These are phyloP conservation scores for Clarireedia hainanense DNA, from an alignment of 2,329 filamentous ascomycete genomes.

Conservation along the genomic window DNA sequence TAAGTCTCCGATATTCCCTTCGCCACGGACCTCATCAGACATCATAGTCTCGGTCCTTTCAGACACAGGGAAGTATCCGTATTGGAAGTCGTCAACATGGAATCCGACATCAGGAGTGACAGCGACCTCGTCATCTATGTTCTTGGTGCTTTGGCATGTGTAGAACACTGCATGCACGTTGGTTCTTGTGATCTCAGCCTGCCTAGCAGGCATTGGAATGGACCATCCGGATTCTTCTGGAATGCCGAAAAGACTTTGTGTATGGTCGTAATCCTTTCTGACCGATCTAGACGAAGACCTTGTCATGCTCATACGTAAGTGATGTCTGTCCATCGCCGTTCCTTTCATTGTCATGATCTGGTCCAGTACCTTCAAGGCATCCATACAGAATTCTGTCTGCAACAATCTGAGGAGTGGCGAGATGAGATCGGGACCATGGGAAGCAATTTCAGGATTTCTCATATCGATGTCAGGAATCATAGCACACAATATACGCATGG, in stretches of 20 bases:
- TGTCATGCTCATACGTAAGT: constrained; percentile 97
- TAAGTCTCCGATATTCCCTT: constrained; percentile 72
- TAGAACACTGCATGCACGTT: constrained; percentile 97
- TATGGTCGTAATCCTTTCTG: constrained; percentile 90
- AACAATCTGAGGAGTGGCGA: constrained; percentile 83
- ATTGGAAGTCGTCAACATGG: constrained; percentile 71
- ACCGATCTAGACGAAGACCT: constrained; percentile 76
- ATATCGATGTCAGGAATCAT: constrained; percentile 89
- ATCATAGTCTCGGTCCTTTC: constrained; percentile 81
- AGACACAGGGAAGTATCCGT: constrained; percentile 55
- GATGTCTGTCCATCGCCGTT: constrained; percentile 86
- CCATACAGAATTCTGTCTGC: constrained; percentile 88
- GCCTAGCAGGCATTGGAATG: constrained; percentile 83
- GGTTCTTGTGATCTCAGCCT: constrained; percentile 75
- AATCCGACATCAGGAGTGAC: constrained; percentile 85
- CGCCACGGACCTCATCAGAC: constrained; percentile 61
- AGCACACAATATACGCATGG: constrained; percentile 80
- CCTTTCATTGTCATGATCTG: constrained; percentile 92
- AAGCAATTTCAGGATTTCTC: constrained; percentile 80
- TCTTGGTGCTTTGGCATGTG: constrained; percentile 67
- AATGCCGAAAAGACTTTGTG: constrained; percentile 91
- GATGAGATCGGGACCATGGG: constrained; percentile 88
- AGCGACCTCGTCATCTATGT: constrained; percentile 49
- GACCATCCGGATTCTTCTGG: constrained; percentile 95
- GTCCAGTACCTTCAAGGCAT: constrained; percentile 85